Evolutionary conservation across 2,329 filamentous ascomycete species (phyloP).

Genomic region (Aspergillus sp.): DNA sequence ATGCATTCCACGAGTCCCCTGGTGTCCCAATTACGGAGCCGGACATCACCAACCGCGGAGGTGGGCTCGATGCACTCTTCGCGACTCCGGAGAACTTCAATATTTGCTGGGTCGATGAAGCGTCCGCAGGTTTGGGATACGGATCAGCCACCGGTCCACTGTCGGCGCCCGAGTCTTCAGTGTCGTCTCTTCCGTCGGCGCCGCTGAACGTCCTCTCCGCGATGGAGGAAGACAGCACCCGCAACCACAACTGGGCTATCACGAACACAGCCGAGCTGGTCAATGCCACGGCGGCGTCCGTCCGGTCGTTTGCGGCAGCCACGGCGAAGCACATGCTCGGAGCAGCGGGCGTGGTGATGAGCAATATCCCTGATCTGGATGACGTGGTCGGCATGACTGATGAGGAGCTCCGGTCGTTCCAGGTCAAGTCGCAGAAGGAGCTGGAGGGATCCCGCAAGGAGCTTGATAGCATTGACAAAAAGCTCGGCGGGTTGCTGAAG

Average conservation of each 20-base stretch:
- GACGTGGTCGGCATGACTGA: conserved; percentile 35
- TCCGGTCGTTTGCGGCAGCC: conserved; percentile 26
- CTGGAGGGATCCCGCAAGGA: conserved; percentile 64
- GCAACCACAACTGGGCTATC: conserved; percentile 29
- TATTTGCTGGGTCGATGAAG: conserved; percentile 36
- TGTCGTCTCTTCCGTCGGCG: conserved; percentile 11
- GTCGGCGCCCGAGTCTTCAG: conserved; percentile 15
- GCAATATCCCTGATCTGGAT: conserved; percentile 26
- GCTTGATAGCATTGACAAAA: conserved; percentile 44
- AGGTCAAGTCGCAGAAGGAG: conserved; percentile 46
- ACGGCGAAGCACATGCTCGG: conserved; percentile 31
- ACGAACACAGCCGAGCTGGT: conserved; percentile 27
- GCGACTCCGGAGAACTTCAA: conserved; percentile 38
- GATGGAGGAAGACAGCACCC: conserved; percentile 31
- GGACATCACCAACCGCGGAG: conserved; percentile 35
- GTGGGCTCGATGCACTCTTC: conserved; percentile 37
- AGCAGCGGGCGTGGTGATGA: conserved; percentile 21
- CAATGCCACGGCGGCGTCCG: conserved; percentile 25
- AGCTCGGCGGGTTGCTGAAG: conserved; percentile 31
- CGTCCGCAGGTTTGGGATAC: conserved; percentile 16
- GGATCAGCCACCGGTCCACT: conserved; percentile 14
- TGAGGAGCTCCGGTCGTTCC: conserved; percentile 31
- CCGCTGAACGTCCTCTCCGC: conserved; percentile 31
- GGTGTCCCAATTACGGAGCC: conserved; percentile 26
- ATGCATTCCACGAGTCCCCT: conserved; percentile 31